Conservation (phyloP, 1,284 basidiomycete species). For the Trichosporon coremiiforme region DNA sequence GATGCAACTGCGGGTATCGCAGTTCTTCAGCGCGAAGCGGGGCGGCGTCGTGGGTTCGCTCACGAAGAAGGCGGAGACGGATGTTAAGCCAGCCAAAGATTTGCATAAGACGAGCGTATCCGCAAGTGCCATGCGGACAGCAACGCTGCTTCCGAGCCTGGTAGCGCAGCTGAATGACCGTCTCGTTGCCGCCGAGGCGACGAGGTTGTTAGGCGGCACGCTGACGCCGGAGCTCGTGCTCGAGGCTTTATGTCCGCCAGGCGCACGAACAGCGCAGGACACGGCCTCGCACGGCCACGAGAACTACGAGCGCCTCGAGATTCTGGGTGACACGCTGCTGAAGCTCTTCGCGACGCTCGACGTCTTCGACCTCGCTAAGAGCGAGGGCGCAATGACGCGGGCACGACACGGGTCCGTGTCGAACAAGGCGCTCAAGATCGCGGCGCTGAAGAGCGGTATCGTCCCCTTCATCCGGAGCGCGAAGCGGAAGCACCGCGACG, state of each 20-base stretch:
- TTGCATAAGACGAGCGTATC: slow-evolving; percentile 10
- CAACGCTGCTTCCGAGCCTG: slow-evolving; percentile 35
- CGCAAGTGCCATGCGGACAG: slow-evolving; percentile 31
- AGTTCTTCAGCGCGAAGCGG: slow-evolving; percentile 2
- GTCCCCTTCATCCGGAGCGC: slow-evolving; percentile 41
- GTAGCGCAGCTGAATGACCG: slow-evolving; percentile 37
- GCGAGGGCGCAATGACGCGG: slow-evolving; percentile 29
- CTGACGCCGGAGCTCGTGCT: slow-evolving; percentile 29
- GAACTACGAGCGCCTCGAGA: slow-evolving; percentile 49
- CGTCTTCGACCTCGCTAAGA: slow-evolving; percentile 27
- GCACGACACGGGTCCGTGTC: slow-evolving; percentile 38
- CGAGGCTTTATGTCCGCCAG: slow-evolving; percentile 38
- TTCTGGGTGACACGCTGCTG: slow-evolving; percentile 50
- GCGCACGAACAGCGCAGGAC: slow-evolving; percentile 14
- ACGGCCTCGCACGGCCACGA: slow-evolving; percentile 9
- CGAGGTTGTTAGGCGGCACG: slow-evolving; percentile 20
- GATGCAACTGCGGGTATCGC: neutral
- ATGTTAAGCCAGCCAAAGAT: neutral
- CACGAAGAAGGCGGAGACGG: neutral
- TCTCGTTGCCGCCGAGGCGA: slow-evolving; percentile 38
- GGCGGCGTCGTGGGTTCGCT: slow-evolving; percentile 36
- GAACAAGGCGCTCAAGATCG: slow-evolving; percentile 37
- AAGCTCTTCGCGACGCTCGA: slow-evolving; percentile 40
- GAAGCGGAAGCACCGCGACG: slow-evolving; percentile 33
- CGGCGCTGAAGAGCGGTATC: slow-evolving; percentile 35